Conservation (phyloP, 2,329 filamentous ascomycete species). For the Podosphaera xanthii region DNA sequence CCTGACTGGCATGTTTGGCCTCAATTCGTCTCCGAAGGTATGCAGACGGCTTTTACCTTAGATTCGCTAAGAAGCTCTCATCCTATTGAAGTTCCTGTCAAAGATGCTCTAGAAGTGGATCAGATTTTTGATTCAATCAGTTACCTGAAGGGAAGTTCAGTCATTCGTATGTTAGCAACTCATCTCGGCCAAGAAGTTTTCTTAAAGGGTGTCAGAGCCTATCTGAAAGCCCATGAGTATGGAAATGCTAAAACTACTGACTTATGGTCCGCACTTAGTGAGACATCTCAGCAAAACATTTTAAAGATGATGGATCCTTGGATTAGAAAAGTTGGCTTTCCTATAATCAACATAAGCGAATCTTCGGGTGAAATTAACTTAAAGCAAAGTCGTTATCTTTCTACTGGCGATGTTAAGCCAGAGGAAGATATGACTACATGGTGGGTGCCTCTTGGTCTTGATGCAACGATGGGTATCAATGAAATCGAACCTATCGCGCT, state of each 20-base stretch:
- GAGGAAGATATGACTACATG: slow-evolving; percentile 82
- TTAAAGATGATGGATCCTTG: slow-evolving; percentile 75
- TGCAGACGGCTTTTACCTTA: slow-evolving; percentile 75
- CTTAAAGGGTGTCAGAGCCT: slow-evolving; percentile 70
- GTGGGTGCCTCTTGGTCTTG: slow-evolving; percentile 84
- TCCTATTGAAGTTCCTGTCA: slow-evolving; percentile 86
- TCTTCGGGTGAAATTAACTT: slow-evolving; percentile 61
- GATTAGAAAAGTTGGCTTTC: slow-evolving; percentile 92
- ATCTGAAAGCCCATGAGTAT: slow-evolving; percentile 73
- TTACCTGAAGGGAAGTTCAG: slow-evolving; percentile 88
- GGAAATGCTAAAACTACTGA: slow-evolving; percentile 79
- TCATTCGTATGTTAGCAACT: slow-evolving; percentile 85
- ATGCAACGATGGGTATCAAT: slow-evolving; percentile 44
- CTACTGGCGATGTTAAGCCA: slow-evolving; percentile 70
- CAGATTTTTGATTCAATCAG: slow-evolving; percentile 96
- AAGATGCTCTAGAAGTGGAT: slow-evolving; percentile 83
- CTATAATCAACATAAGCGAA: slow-evolving; percentile 68
- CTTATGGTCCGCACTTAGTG: slow-evolving; percentile 69
- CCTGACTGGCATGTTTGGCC: slow-evolving; percentile 97
- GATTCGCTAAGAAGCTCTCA: slow-evolving; percentile 83
- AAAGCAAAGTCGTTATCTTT: slow-evolving; percentile 73
- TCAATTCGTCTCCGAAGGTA: slow-evolving; percentile 87
- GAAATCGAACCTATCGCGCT: slow-evolving; percentile 44
- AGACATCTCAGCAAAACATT: slow-evolving; percentile 74
- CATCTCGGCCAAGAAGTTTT: slow-evolving; percentile 77